Evolutionary conservation across 1,139 yeast genomes (phyloP), one percentile per base, ranked within the genome.

Genomic region (Geotrichum cucujoidarum): DNA sequence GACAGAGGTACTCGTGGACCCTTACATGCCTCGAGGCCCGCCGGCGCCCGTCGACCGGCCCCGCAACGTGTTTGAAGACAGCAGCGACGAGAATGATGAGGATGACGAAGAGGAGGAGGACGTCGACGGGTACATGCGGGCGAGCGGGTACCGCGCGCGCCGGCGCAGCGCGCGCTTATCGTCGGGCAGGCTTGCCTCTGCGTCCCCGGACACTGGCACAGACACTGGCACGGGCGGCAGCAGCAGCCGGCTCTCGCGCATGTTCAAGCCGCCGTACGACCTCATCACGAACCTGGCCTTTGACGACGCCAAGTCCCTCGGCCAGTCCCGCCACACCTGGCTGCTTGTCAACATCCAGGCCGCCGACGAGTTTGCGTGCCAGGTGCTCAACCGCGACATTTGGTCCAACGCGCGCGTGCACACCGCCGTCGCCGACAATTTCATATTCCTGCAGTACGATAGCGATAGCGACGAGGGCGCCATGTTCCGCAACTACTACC

Each of bases 211-310:
- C n/a, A n/a, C n/a, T n/a, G n/a, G n/a, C 27, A 24, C 8, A 6
- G 27, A 6, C 27, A 24, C 27, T 6, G 27, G 8, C 10, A 24
- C 27, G 10, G 10, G 27, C 27, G 27, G 27, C 10, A 24, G 27
- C 10, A 10, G 27, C 10, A 24, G 27, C 27, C 8, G 94, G 49
- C 71, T 92, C 48, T 97, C 96, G 4, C 75, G 76, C 53, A 70
- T 92, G 30, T 92, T 90, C 66, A 73, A 94, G 54, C 98, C 98
- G 0, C 98, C 98, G 0, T 92, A 88, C 68, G 97, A 90, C 59
- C 70, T 92, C 39, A 88, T 92, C 64, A 72, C 80, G 16, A 78
- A 76, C 53, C 57, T 80, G n/a, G 79, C 76, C 52, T 66, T 92
- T 21, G 95, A 86, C 37, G 66, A 74, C 10, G 97, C 97, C 3